Base-by-base conservation (phyloP, 768 basidiomycete genomes). In the Hygrocybe coccinea region DNA sequence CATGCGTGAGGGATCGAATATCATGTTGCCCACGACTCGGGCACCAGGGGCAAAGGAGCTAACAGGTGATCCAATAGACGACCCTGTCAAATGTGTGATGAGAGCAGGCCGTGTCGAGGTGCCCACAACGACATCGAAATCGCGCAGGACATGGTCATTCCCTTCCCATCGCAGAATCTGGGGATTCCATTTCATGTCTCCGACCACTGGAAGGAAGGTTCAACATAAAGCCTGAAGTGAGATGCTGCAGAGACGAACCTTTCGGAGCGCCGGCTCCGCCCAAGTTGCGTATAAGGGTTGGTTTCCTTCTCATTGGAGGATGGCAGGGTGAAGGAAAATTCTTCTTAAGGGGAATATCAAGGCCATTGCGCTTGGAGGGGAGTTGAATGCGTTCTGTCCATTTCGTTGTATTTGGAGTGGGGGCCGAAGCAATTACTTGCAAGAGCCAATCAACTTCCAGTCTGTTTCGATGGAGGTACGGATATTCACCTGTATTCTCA, bases 131-230 rank as follows among this genome's bases (percentile, higher is more conserved):
- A 82, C 83, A 41, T 98, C 95, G 67, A 98, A 99, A 54, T 93
- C 94, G 56, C 89, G 86, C 29, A 97, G 78, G 14, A 84, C 83
- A 56, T 89, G 85, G 60, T 99, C 95, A 69, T 99, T 98, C 51
- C 95, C 95, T 76, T 99, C 95, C 95, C 95, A 99, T 35, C 91
- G 87, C 14, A 89, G 81, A 2, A 84, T 85, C 15, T 72, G 75
- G 38, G 95, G 95, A 71, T 99, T 98, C 91, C 93, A 99, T 64
- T 84, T 89, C 95, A 99, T 99, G 53, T 95, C 91, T 19, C 93
- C 94, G 55, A 95, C 82, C 45, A 92, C 95, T 95, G 50, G 65
- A 43, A 68, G 60, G 59, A 58, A 8, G 14, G 52, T 43, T 48
- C 24, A 55, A 38, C 29, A 21, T 49, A 3, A 9, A n/a, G 35